Conservation (phyloP, 176 grass and related monocot genomes). For the Musa beccarii region DNA sequence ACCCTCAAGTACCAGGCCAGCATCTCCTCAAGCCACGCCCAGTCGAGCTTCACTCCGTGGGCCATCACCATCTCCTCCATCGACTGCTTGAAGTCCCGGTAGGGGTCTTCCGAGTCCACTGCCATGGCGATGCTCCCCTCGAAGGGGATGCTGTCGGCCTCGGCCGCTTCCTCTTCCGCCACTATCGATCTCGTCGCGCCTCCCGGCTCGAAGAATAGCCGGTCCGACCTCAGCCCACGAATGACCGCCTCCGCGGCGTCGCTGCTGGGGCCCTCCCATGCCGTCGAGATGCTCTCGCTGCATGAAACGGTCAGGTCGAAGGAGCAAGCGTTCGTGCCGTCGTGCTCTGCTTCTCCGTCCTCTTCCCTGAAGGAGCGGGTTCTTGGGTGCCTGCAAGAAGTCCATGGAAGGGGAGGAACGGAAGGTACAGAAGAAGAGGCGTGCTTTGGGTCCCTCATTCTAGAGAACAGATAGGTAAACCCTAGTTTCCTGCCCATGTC, state of each 20-base stretch:
- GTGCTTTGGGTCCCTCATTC: background rate
- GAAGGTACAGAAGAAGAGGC: constrained; percentile 19
- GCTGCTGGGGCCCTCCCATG: background rate
- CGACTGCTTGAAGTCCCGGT: background rate
- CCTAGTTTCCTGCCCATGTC: constrained; percentile 45
- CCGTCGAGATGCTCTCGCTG: constrained; percentile 20
- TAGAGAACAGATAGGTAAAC: constrained; percentile 39
- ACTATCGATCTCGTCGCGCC: constrained; percentile 42
- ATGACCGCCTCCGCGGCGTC: constrained; percentile 26
- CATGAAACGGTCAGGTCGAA: constrained; percentile 2
- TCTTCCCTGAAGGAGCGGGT: constrained; percentile 25
- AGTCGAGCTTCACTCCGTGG: constrained; percentile 15
- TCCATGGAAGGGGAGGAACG: constrained; percentile 28
- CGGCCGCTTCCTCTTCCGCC: constrained; percentile 1
- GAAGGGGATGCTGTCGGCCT: background rate
- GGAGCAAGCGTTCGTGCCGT: background rate
- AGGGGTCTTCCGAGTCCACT: background rate
- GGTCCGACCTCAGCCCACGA: constrained; percentile 30
- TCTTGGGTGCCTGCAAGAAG: constrained; percentile 28
- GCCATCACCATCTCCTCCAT: background rate
- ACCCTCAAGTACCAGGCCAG: constrained; percentile 67
- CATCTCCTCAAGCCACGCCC: constrained; percentile 87
- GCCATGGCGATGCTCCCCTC: background rate
- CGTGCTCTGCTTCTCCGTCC: background rate
- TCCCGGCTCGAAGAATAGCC: constrained; percentile 45